phyloP scores from a whole-genome alignment of 257 asterid genomes.

The Lycium barbarum region DNA sequence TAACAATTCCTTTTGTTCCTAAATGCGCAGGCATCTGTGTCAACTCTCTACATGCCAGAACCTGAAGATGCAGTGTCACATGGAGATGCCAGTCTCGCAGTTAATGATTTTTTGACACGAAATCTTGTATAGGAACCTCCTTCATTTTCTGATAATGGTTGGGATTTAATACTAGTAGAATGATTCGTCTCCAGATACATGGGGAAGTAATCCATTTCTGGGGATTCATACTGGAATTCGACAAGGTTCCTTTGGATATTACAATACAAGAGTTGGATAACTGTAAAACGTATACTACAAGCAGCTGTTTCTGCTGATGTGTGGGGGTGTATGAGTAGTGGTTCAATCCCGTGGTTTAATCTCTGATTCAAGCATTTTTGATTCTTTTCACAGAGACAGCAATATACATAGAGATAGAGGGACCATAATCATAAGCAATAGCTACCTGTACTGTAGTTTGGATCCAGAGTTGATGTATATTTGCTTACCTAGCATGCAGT shows the following conservation, averaged over 20 bases:
- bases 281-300: not conserved
- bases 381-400: conserved; percentile 22
- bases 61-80: conserved; percentile 98
- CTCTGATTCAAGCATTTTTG: not conserved
- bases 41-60: conserved; percentile 88
- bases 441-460: conserved; percentile 18
- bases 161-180: not conserved
- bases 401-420: conserved; percentile 15
- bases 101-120: conserved; percentile 81
- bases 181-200: conserved; percentile 1
- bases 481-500: conserved; percentile 22
- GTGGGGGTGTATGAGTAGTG: conserved; percentile 12
- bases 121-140: conserved; percentile 36
- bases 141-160: not conserved
- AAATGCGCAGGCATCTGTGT: conserved; percentile 65
- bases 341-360: conserved; percentile 9
- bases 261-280: conserved; percentile 17
- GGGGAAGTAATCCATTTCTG: not conserved
- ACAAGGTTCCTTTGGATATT: not conserved
- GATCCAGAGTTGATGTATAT: conserved; percentile 20
- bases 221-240: not conserved
- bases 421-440: conserved; percentile 21
- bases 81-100: conserved; percentile 96
- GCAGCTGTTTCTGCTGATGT: conserved; percentile 10
- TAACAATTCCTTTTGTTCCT: conserved; percentile 23